Evolutionary conservation across 345 rosid genomes (phyloP).

Genomic region (Ceriops decandra): DNA sequence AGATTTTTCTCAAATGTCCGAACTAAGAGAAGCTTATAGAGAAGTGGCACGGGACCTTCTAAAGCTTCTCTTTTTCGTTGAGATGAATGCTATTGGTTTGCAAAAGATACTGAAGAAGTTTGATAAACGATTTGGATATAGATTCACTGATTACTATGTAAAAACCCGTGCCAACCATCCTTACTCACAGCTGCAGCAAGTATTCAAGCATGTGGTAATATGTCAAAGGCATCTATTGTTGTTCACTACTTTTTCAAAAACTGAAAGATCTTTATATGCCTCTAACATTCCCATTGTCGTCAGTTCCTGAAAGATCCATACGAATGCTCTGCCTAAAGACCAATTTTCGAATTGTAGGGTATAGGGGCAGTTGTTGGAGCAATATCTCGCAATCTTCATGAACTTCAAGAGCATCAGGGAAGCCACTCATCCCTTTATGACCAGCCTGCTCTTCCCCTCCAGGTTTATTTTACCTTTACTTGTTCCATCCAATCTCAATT

Average conservation of each 20-base stretch:
- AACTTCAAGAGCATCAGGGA: constrained; percentile 93
- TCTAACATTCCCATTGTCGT: constrained; percentile 3
- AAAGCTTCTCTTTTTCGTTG: constrained; percentile 77
- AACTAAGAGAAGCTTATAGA: constrained; percentile 74
- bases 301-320: neutral
- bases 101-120: constrained; percentile 96
- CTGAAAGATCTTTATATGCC: constrained; percentile 1
- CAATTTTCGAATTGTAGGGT: constrained; percentile 48
- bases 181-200: constrained; percentile 97
- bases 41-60: constrained; percentile 72
- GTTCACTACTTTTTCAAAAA: constrained; percentile 14
- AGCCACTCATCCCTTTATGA: constrained; percentile 93
- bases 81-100: constrained; percentile 86
- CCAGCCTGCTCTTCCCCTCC: constrained; percentile 75
- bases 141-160: constrained; percentile 87
- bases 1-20: constrained; percentile 55
- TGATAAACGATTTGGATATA: constrained; percentile 90
- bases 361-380: constrained; percentile 99
- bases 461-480: constrained; percentile 44
- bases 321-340: neutral
- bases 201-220: constrained; percentile 98
- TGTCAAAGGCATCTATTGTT: constrained; percentile 12
- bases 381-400: constrained; percentile 94
- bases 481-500: constrained; percentile 7
- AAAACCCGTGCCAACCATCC: constrained; percentile 98